Conservation (phyloP, 495 filamentous ascomycete genomes). For the Tuber microsphaerosporum region DNA sequence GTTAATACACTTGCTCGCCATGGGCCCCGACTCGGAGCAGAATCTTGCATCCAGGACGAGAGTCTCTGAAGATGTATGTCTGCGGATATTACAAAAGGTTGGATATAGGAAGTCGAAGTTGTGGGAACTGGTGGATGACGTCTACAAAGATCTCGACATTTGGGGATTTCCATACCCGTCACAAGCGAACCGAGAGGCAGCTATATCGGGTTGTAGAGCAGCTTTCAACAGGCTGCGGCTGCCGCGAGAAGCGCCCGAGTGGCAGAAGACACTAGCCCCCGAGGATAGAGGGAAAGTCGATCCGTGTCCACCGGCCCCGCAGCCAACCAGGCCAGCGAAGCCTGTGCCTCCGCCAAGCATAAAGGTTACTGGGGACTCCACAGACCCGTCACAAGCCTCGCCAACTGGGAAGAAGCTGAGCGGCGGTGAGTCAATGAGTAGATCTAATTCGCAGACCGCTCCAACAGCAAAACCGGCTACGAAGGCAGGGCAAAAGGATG, state of each 20-base stretch:
- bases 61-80: constrained; percentile 51
- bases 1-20: constrained; percentile 56
- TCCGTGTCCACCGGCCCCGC: constrained; percentile 49
- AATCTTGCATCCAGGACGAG: constrained; percentile 51
- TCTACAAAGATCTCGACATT: constrained; percentile 61
- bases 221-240: constrained; percentile 63
- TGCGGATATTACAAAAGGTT: constrained; percentile 46
- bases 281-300: constrained; percentile 63
- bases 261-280: constrained; percentile 58
- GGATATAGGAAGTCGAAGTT: constrained; percentile 44
- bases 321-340: constrained; percentile 47
- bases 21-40: constrained; percentile 52
- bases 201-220: constrained; percentile 61
- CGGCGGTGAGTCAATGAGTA: constrained; percentile 46
- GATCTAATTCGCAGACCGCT: constrained; percentile 45
- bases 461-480: constrained; percentile 45
- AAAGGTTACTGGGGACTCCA: constrained; percentile 44
- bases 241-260: constrained; percentile 55
- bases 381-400: constrained; percentile 43
- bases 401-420: constrained; percentile 46
- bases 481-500: constrained; percentile 40
- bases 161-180: constrained; percentile 60
- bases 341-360: constrained; percentile 47
- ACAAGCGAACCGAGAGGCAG: constrained; percentile 54
- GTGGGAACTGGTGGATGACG: constrained; percentile 53